Evolutionary conservation across 345 rosid species (phyloP).

Genomic region (Lepidium didymum): DNA sequence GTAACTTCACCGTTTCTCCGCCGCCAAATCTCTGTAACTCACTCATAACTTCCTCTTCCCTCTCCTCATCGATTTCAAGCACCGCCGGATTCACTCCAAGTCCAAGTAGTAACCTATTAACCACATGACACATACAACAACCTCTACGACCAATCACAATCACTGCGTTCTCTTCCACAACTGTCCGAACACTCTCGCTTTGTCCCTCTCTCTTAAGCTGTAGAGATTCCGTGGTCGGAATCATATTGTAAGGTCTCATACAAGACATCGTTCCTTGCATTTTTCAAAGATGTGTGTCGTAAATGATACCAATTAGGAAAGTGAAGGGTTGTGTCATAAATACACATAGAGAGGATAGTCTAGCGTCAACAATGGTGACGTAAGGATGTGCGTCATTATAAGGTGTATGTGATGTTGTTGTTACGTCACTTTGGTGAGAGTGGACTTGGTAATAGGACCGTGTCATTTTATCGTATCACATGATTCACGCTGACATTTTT

Average conservation of each 20-base stretch:
- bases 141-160: conserved; percentile 55
- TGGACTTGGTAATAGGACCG: conserved; percentile 35
- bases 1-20: conserved; percentile 37
- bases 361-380: conserved; percentile 56
- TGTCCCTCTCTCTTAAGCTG: conserved; percentile 1
- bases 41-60: conserved; percentile 35
- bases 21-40: conserved; percentile 30
- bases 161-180: conserved; percentile 57
- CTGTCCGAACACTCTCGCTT: conserved; percentile 23
- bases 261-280: conserved; percentile 66
- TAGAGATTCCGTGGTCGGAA: neutral
- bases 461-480: conserved; percentile 17
- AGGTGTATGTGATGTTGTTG: conserved; percentile 33
- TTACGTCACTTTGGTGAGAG: conserved; percentile 32
- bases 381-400: conserved; percentile 42
- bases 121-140: conserved; percentile 76
- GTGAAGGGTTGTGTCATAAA: neutral
- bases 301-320: neutral
- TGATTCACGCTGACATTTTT: conserved; percentile 9
- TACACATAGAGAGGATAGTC: conserved; percentile 28
- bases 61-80: conserved; percentile 51
- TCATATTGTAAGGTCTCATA: conserved; percentile 19
- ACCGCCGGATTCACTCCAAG: conserved; percentile 71
- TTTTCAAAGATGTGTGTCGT: neutral
- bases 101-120: conserved; percentile 54